Base-by-base conservation (phyloP, 495 filamentous ascomycete genomes). In the Lophiostoma macrostomum region DNA sequence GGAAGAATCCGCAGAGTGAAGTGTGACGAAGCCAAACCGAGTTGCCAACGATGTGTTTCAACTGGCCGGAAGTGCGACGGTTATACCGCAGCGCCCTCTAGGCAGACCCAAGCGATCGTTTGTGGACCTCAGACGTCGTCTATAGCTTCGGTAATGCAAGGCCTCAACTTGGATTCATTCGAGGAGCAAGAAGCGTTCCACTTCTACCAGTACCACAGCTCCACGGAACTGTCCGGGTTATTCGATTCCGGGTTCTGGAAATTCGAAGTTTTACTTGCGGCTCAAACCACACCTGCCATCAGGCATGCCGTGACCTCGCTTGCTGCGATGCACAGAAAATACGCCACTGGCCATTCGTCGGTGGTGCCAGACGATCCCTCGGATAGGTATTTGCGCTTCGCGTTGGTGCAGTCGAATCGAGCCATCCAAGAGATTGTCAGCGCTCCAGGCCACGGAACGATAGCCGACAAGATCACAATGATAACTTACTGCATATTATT, bases 201-300 rank as follows among this genome's bases (percentile, higher is more conserved):
- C 32, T 73, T 70, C 54, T 73, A 69, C 50, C 65, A 64, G 28
- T 39, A 53, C 14, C 56, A 67, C 45, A 66, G 64, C 13, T 62
- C 70, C 0, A 49, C 46, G 2, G 61, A 68, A 13, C 53, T 78
- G 3, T 65, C 71, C 5, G 70, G 70, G 16, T 71, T 68, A 47
- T 74, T 74, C 22, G 69, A 68, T 24, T 48, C 67, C 10, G 60
- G 64, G 0, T 69, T 78, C 34, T 76, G 73, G 74, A 63, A 64
- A 12, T 58, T 56, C 7, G 53, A 70, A 10, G 63, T 78, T 13
- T 58, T 74, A 1, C 70, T 73, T 47, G 64, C 66, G 34, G 66
- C 66, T 27, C 59, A 72, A 32, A 42, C 62, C 22, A 61, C 71
- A 35, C 69, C 72, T 14, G 61, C 72, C 1, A 65, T 76, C 22